These are phyloP conservation scores for Rosa lucieae DNA, from an alignment of 306 rosid species.

Conservation along the genomic window DNA sequence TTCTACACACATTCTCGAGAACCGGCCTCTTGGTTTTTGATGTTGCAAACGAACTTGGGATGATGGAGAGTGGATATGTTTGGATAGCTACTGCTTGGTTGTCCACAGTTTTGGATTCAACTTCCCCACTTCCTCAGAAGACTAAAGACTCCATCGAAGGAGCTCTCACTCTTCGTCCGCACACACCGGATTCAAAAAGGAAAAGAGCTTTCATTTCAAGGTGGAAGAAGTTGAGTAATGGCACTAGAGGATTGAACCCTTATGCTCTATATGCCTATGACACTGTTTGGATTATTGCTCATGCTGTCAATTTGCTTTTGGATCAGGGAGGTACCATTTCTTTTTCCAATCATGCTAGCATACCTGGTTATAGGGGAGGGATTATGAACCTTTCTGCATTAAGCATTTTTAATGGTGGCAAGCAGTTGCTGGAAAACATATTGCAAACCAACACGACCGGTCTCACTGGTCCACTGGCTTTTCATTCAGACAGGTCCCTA, in stretches of 20 bases:
- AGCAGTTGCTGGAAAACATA: slow-evolving; percentile 41
- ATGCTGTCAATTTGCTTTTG: slow-evolving; percentile 41
- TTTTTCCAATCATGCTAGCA: slow-evolving; percentile 24
- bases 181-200: slow-evolving; percentile 36
- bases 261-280: slow-evolving; percentile 57
- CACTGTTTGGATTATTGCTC: slow-evolving; percentile 51
- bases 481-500: slow-evolving; percentile 33
- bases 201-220: slow-evolving; percentile 36
- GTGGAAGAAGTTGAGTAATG: slow-evolving; percentile 53
- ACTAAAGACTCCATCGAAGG: slow-evolving; percentile 43
- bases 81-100: slow-evolving; percentile 58
- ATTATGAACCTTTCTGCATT: slow-evolving; percentile 41
- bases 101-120: slow-evolving; percentile 50
- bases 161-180: slow-evolving; percentile 50
- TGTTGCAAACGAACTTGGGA: slow-evolving; percentile 42
- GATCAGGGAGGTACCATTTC: slow-evolving; percentile 39
- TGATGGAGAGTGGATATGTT: slow-evolving; percentile 49
- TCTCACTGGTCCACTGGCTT: slow-evolving; percentile 45
- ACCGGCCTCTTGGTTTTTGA: slow-evolving; percentile 47
- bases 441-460: slow-evolving; percentile 35
- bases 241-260: slow-evolving; percentile 51
- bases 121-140: slow-evolving; percentile 31
- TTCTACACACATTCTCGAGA: slow-evolving; percentile 36
- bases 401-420: slow-evolving; percentile 40
- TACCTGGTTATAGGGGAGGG: slow-evolving; percentile 21